Base-by-base conservation (phyloP, 805 yeast genomes). In the Metschnikowia matae region DNA sequence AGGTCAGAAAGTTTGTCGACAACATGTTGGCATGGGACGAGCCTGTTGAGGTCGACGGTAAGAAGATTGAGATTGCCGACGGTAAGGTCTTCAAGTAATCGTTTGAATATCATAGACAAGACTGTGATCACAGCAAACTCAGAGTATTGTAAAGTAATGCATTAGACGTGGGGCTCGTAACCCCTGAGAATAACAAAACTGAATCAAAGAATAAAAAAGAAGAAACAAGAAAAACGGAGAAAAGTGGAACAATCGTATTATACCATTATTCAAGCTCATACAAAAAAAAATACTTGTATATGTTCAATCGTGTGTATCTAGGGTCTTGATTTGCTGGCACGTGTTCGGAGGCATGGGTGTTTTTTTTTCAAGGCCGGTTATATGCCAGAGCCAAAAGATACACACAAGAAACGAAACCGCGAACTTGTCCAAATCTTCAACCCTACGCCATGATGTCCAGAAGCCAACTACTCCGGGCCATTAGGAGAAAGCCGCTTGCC, bases 1-100 rank as follows among this genome's bases (percentile, higher is more conserved):
- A 82, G 68, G 88, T 81, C 79, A 85, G 80, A 74, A 87, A 78
- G 57, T 88, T 89, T 67, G 73, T 94, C 64, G 79, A 87, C 74
- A 88, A 90, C 83, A 79, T 90, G 85, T 89, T 96, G 85, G 96
- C 97, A 62, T 92, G 98, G 98, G 99, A 92, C 73, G 83, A 89
- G 79, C 98, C 98, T 61, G 82, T 90, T 61, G 71, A 71, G 51
- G 79, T 85, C 68, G 75, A 85, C 69, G 97, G 96, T 69, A 86
- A 82, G 76, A 68, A 77, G 69, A 85, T 79, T 70, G 96, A 88
- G 78, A 87, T 92, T 64, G 96, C 86, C 60, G 99, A 92, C 73
- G 99, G 99, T 78, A 91, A 92, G 82, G 97, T 92, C 62, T 85
- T 90, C 79, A 92, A 92, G 83, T 91, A 85, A 76, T 6, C 38